Evolutionary conservation across 140 eudicot genomes (phyloP), one percentile per base, ranked within the genome.

Genomic region (Oenanthe javanica): DNA sequence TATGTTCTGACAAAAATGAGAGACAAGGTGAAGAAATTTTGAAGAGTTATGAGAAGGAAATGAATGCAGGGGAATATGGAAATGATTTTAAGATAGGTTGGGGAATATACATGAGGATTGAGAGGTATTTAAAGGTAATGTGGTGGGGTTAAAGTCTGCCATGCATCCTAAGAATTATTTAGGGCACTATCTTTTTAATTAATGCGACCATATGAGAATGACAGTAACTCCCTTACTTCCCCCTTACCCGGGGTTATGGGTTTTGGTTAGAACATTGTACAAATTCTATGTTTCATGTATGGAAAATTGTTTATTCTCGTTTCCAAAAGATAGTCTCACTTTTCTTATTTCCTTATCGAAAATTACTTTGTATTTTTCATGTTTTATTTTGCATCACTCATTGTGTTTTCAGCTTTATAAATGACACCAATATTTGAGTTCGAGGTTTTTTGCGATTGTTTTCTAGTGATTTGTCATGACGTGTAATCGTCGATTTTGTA

Each of bases 141-240:
- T 75, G 63, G 79, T 47, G 84, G 84, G 88, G 38, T 25, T 63
- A 48, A 77, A 80, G 88, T 88, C 79, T 85, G 87, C 86, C 88
- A 85, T 52, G 16, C 21, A 15, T 84, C 77, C 89, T 84, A 81
- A 87, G 85, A 84, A 82, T 84, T 85, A 83, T 84, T 79, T 83
- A 82, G 86, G 92, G 88, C 89, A 86, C 83, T 85, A 74, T 83
- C 89, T 77, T 75, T 51, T 87, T 75, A 75, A 83, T 80, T 36
- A 87, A 80, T 75, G 80, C 80, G 87, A 83, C 87, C 84, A 66
- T 66, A 79, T 81, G 86, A 72, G 86, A 52, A 67, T 14, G 82
- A 48, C 64, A 47, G 64, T 52, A 86, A 83, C 86, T 27, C 80
- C 81, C 57, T 86, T 64, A 10, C 82, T 79, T 45, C 54, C 59